Base-by-base conservation (phyloP, 2,329 filamentous ascomycete genomes). In the Aspergillus fumigatiaffinis region DNA sequence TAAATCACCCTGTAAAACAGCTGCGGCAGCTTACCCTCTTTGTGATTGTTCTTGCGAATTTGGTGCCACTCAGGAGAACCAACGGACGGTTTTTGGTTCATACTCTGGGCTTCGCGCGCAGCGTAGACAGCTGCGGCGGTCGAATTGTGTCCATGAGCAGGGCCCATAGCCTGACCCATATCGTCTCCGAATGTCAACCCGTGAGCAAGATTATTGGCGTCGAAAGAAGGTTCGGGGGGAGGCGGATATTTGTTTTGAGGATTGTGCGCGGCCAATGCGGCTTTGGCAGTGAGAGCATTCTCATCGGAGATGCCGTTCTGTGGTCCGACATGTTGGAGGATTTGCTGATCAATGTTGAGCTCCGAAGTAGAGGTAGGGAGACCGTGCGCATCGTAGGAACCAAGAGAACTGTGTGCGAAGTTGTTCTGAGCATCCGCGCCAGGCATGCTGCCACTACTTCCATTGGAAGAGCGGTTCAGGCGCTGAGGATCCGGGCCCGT, bases 11-110 rank as follows among this genome's bases (percentile, higher is more conserved):
- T 9, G 53, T 20, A 14, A 51, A 44, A 14, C 32, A 32, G 7
- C 17, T 26, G 14, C 10, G 6, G 10, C 23, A 7, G 50, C 84
- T 70, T 77, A 94, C 93, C 94, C 82, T 97, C 93, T 84, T 99
- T 99, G 79, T 99, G 94, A 63, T 97, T 99, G 69, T 97, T 93
- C 72, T 96, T 94, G 60, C 94, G 87, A 68, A 96, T 87, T 74
- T 96, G 96, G 74, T 99, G 94, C 94, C 94, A 99, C 75, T 97
- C 93, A 54, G 96, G 91, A 1, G 92, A 94, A 2, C 94, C 94
- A n/a, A 97, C 94, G 6, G 88, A 85, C 7, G 92, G 92, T 75
- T 97, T 97, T 57, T 82, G 77, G 55, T 79, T 73, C 68, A 82
- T 74, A 63, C 78, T 74, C 63, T 79, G 79, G 17, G 77, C 79